Base-by-base conservation (phyloP, 441 rosid genomes). In the Flueggea neowawraea region DNA sequence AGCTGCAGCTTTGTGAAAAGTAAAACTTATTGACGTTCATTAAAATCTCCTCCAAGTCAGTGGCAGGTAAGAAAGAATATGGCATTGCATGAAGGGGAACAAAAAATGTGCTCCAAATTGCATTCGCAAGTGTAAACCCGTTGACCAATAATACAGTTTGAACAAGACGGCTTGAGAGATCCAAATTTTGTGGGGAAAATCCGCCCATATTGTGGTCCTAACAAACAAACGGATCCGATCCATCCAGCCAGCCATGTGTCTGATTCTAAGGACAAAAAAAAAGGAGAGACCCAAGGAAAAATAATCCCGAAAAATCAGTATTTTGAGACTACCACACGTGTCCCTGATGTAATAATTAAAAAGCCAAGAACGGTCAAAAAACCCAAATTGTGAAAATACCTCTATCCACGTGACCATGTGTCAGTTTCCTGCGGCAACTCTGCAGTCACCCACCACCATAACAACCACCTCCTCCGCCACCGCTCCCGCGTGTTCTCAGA, bases 401-500 rank as follows among this genome's bases (percentile, higher is more conserved):
- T n/a, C n/a, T 47, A 8, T 67, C 77, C 84, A 72, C 78, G 84
- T 80, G 82, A 80, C 39, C 31, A 44, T 48, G 75, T 71, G 81
- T 71, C 79, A 72, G 78, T 56, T 17, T 15, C 7, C 51, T 41
- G 74, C 66, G 28, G 31, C 63, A 4, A 36, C 7, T 36, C 41
- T 36, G 41, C 41, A 36, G 41, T 36, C 41, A 36, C 41, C 9
- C 41, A 22, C 28, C 28, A 22, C 28, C 28, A 36, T 5, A 36
- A 36, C 41, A 36, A 36, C 9, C 41, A 36, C 41, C 9, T 36
- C 41, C 41, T 5, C 41, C 41, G 41, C 41, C 41, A 36, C 41
- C 41, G 41, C 41, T 1, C 41, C 41, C n/a, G 12, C 33, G 39
- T 17, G 6, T 53, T 10, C 10, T 4, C 32, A 28, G 28, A 22